These are phyloP conservation scores for Isatis tinctoria DNA, from an alignment of 345 rosid species.

Conservation along the genomic window DNA sequence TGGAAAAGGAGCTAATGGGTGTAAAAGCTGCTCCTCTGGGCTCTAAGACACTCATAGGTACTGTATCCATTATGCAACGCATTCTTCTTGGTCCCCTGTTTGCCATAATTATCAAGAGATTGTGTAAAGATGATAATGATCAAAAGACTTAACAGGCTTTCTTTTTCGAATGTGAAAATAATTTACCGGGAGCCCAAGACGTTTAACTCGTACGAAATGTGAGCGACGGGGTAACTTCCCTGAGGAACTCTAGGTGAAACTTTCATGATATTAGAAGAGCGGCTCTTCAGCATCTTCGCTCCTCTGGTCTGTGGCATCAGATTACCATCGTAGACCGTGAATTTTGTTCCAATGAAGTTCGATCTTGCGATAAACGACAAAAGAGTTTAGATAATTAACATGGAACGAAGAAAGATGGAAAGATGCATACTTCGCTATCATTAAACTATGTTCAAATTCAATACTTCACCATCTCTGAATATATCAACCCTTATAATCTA, in stretches of 20 bases:
- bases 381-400: not conserved
- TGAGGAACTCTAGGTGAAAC: slow-evolving; percentile 47
- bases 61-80: slow-evolving; percentile 54
- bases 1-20: slow-evolving; percentile 11
- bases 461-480: not conserved
- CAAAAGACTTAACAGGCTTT: not conserved
- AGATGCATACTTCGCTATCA: not conserved
- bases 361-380: slow-evolving; percentile 42
- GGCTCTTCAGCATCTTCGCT: slow-evolving; percentile 48
- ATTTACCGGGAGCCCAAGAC: slow-evolving; percentile 65
- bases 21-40: slow-evolving; percentile 19
- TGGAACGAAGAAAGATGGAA: not conserved
- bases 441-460: no score
- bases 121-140: not conserved
- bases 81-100: slow-evolving; percentile 81
- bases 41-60: slow-evolving; percentile 47
- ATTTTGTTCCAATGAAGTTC: slow-evolving; percentile 73
- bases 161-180: not conserved
- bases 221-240: slow-evolving; percentile 57
- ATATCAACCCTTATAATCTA: not conserved
- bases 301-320: slow-evolving; percentile 38
- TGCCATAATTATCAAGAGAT: not conserved
- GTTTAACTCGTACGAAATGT: slow-evolving; percentile 64
- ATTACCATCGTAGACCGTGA: slow-evolving; percentile 50
- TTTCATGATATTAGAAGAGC: slow-evolving; percentile 55